Evolutionary conservation across 108 stramenopile genomes (phyloP), one percentile per base, ranked within the genome.

Genomic region (Pseudonitzschia multiseries): DNA sequence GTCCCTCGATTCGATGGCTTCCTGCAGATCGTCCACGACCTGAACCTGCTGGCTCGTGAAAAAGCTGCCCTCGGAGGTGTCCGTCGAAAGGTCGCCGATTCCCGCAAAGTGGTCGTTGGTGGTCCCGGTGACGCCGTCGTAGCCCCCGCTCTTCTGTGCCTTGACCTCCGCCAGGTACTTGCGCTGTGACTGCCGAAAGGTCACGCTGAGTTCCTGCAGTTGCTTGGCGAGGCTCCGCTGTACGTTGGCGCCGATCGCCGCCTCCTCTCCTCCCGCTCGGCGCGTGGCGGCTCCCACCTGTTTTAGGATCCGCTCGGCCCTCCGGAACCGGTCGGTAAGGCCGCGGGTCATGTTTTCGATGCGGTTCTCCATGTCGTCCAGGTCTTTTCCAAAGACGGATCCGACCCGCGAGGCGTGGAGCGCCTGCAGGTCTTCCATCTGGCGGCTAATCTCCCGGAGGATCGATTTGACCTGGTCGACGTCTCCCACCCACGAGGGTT

Each of bases 371-470:
- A 94, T 91, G 56, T 87, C 79, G 63, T 90, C 91, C 54, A 95
- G 74, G 70, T 96, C 96, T 44, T 86, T 81, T 8, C 92, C 96
- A 78, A 96, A 95, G 44, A 93, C 93, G 0, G 83, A 86, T 56
- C 93, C 97, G 52, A 99, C 85, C 10, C 99, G 89, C 6, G 91
- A 89, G 0, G 93, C 86, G 73, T 99, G 98, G 86, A 98, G 83
- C 12, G 82, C 86, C 31, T 86, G 69, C 66, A 99, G 75, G 54
- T 96, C 83, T 24, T 87, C 86, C 89, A 96, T 96, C 44, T 86
- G 85, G 21, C 81, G 82, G 61, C 84, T 83, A 65, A 96, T 96
- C 57, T 96, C 91, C n/a, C 65, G 56, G 41, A 96, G 69, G 18
- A 80, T 82, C 20, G 79, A 79, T 67, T 96, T 88, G 54, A 96